Conservation (phyloP, 148 eudicot species). For the Chenopodium album region DNA sequence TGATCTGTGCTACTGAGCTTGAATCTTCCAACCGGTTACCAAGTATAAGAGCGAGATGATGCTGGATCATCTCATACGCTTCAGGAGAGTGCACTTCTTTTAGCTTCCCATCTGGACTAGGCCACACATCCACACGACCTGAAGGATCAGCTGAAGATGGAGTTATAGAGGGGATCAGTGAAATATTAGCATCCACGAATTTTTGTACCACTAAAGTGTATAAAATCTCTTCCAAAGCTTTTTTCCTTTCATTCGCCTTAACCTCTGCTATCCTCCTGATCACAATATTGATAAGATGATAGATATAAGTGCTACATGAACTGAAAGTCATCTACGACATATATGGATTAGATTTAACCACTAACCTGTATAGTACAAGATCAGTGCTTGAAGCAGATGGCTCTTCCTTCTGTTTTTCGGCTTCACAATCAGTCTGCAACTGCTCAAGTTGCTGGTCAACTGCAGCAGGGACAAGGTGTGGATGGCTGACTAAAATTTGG, state of each 20-base stretch:
- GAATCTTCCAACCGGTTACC: constrained; percentile 70
- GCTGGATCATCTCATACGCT: constrained; percentile 91
- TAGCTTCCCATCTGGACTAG: constrained; percentile 57
- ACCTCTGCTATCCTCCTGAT: constrained; percentile 94
- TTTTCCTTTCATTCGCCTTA: constrained; percentile 80
- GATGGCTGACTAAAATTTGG: constrained; percentile 76
- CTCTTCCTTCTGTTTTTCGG: constrained; percentile 68
- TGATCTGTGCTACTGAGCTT: constrained; percentile 65
- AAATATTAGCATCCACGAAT: constrained; percentile 80
- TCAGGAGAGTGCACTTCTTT: constrained; percentile 79
- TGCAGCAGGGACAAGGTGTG: constrained; percentile 94
- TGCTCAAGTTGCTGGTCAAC: constrained; percentile 96
- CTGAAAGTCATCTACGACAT: not conserved
- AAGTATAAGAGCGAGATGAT: constrained; percentile 83
- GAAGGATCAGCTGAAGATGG: constrained; percentile 52
- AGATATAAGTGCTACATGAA: constrained; percentile 1
- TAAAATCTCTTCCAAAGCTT: constrained; percentile 79
- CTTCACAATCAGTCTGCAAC: constrained; percentile 73
- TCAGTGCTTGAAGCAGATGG: constrained; percentile 73
- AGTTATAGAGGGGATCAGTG: constrained; percentile 60
- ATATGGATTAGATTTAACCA: not conserved
- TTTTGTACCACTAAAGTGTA: constrained; percentile 86
- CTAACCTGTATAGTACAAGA: constrained; percentile 79
- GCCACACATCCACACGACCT: constrained; percentile 69
- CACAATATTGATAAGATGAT: not conserved